phyloP scores from a whole-genome alignment of 257 asterid species.

The Solanum pimpinellifolium region DNA sequence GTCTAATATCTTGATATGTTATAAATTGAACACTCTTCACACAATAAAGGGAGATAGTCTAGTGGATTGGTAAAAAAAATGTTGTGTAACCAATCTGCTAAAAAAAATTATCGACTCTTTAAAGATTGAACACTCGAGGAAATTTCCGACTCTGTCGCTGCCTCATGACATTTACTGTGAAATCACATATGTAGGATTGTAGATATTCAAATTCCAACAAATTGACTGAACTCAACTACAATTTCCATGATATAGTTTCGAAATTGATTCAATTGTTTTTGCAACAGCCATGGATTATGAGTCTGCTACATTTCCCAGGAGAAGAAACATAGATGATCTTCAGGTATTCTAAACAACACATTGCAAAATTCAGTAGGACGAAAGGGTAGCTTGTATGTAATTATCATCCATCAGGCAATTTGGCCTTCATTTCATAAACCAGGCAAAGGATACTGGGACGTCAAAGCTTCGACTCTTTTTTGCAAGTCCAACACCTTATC shows the following conservation, averaged over 20 bases:
- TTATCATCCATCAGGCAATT: not conserved
- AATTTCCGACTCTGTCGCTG: too few species aligned
- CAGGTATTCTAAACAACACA: not conserved
- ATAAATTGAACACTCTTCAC: too few species aligned
- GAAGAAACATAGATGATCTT: not conserved
- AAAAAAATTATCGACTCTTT: too few species aligned
- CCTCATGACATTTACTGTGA: not conserved
- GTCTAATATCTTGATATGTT: too few species aligned
- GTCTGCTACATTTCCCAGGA: not conserved
- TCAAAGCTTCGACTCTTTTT: slow-evolving; percentile 58
- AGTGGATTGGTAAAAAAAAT: too few species aligned
- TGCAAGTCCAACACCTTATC: slow-evolving; percentile 44
- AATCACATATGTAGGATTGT: not conserved
- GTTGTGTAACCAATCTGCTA: too few species aligned
- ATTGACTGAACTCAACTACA: not conserved
- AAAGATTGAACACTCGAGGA: too few species aligned
- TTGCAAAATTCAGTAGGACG: not conserved
- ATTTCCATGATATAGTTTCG: not conserved
- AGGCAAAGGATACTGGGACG: slow-evolving; percentile 71
- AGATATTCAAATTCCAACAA: not conserved
- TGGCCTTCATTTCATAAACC: slow-evolving; percentile 42
- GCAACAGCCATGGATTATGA: not conserved
- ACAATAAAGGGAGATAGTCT: too few species aligned
- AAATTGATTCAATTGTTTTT: not conserved
- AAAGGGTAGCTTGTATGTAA: not conserved